These are phyloP conservation scores for Lactarius sp. DNA, from an alignment of 768 basidiomycete genomes.

Conservation along the genomic window DNA sequence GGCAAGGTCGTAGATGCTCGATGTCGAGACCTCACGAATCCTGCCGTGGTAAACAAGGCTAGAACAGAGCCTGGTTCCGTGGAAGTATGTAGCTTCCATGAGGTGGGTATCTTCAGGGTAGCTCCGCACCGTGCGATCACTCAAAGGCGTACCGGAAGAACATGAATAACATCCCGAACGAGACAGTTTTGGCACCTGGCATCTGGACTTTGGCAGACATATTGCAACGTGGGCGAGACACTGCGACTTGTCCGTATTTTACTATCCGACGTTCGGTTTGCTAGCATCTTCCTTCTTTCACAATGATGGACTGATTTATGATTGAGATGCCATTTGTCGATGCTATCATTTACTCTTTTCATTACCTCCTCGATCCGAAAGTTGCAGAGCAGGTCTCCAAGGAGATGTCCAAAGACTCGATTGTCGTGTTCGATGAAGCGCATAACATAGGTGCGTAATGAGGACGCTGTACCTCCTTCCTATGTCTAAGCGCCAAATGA, in stretches of 20 bases:
- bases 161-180: conserved; percentile 75
- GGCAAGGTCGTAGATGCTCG: conserved; percentile 95
- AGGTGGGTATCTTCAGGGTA: conserved; percentile 49
- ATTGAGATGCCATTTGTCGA: conserved; percentile 90
- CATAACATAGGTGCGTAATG: conserved; percentile 85
- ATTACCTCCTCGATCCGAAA: conserved; percentile 97
- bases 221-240: conserved; percentile 80
- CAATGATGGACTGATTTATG: neutral
- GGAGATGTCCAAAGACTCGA: conserved; percentile 95
- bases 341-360: conserved; percentile 97
- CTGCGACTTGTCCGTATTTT: conserved; percentile 91
- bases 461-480: neutral
- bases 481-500: conserved; percentile 9
- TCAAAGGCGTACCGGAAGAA: conserved; percentile 46
- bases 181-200: conserved; percentile 75
- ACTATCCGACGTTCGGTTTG: conserved; percentile 89
- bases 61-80: conserved; percentile 84
- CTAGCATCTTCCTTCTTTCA: conserved; percentile 24
- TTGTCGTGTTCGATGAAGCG: conserved; percentile 98
- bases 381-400: conserved; percentile 99
- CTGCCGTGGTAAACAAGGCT: conserved; percentile 77
- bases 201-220: conserved; percentile 95
- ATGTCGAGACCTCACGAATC: conserved; percentile 91
- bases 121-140: neutral
- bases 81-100: conserved; percentile 92